phyloP scores from a whole-genome alignment of 2,329 filamentous ascomycete genomes.

The Trichoderma atrobrunneum region DNA sequence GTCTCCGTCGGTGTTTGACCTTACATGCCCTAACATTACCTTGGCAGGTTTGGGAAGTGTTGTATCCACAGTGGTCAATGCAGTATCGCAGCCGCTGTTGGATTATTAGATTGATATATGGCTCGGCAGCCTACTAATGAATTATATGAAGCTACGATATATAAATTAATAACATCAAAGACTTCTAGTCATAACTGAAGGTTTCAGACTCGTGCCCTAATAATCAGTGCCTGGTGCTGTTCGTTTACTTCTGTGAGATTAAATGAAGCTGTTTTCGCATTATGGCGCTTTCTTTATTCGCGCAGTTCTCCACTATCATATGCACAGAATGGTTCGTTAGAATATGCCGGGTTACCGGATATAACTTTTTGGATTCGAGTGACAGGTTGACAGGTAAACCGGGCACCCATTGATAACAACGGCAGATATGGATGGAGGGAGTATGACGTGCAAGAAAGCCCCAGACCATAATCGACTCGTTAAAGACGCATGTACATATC shows the following conservation, averaged over 20 bases:
- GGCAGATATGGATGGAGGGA: not conserved
- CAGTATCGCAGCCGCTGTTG: not conserved
- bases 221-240: not conserved
- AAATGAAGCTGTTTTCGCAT: not conserved
- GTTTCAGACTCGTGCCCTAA: not conserved
- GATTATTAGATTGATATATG: not conserved
- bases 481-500: not conserved
- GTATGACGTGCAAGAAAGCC: not conserved
- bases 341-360: not conserved
- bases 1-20: constrained; percentile 27
- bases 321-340: not conserved
- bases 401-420: not conserved
- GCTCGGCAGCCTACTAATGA: not conserved
- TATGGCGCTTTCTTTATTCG: not conserved
- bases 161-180: not conserved
- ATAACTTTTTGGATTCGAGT: not conserved
- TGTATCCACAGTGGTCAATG: not conserved
- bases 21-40: constrained; percentile 25
- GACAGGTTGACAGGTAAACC: not conserved
- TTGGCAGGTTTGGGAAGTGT: constrained; percentile 25
- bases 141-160: not conserved
- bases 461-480: not conserved
- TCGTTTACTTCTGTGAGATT: not conserved
- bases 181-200: not conserved
- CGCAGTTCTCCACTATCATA: not conserved